Evolutionary conservation across 1,139 yeast genomes (phyloP).

Genomic region (Geotrichum fermentans): DNA sequence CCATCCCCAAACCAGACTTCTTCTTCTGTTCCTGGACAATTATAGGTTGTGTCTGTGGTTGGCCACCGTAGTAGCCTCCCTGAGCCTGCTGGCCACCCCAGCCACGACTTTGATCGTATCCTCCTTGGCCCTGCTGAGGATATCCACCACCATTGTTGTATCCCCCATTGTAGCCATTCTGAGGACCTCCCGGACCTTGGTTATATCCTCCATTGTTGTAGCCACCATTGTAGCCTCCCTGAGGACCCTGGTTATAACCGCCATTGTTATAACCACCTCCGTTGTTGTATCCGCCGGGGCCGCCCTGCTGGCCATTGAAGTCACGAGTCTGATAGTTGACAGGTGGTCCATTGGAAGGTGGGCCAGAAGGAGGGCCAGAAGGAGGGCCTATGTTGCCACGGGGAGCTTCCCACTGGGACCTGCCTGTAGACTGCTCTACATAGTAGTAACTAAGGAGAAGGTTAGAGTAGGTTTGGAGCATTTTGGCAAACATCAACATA

Average conservation of each 20-base stretch:
- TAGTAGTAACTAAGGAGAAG: constrained; percentile 42
- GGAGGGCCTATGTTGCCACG: constrained; percentile 38
- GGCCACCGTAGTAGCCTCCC: neutral
- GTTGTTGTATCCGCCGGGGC: neutral
- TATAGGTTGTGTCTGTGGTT: constrained; percentile 29
- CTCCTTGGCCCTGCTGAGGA: no score
- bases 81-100: neutral
- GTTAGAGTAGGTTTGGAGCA: constrained; percentile 20
- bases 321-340: constrained; percentile 19
- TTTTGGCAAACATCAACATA: constrained; percentile 41
- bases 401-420: constrained; percentile 91
- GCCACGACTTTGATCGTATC: neutral
- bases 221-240: constrained; percentile 5
- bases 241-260: constrained; percentile 6
- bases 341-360: constrained; percentile 27
- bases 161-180: no score
- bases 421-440: constrained; percentile 64
- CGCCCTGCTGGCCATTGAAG: neutral
- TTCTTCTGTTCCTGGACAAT: constrained; percentile 29
- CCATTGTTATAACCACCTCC: constrained; percentile 3
- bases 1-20: constrained; percentile 32
- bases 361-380: constrained; percentile 37
- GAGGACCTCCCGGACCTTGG: no score
- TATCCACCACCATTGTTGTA: constrained; percentile 20
- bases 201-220: constrained; percentile 19